phyloP scores from a whole-genome alignment of 306 rosid species.

The Coriaria nepalensis region DNA sequence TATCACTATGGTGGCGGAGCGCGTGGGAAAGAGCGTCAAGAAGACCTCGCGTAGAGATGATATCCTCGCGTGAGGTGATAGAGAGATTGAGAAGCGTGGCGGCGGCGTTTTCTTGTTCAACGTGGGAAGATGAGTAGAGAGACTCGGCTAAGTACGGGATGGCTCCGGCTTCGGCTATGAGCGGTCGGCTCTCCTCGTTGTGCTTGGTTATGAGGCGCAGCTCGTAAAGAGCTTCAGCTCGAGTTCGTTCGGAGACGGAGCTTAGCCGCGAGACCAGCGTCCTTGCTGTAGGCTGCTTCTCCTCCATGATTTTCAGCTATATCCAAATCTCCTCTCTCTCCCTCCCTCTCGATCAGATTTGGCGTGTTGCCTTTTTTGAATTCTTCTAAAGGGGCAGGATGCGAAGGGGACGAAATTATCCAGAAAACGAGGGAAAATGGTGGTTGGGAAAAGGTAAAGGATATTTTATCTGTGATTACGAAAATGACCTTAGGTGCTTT shows the following conservation, averaged over 20 bases:
- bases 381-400: too few relatives aligned
- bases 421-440: too few relatives aligned
- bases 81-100: conserved; percentile 81
- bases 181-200: conserved; percentile 54
- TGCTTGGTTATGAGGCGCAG: conserved; percentile 55
- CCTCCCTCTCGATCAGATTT: too few relatives aligned
- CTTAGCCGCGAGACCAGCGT: conserved; percentile 48
- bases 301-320: conserved; percentile 32
- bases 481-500: too few relatives aligned
- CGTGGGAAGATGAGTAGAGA: conserved; percentile 49
- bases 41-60: conserved; percentile 71
- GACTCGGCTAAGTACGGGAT: conserved; percentile 61
- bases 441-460: too few relatives aligned
- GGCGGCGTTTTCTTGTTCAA: conserved; percentile 73
- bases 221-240: conserved; percentile 48
- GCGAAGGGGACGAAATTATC: too few relatives aligned
- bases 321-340: too few relatives aligned
- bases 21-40: conserved; percentile 74
- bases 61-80: conserved; percentile 38
- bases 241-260: conserved; percentile 65
- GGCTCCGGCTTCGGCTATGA: conserved; percentile 62
- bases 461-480: too few relatives aligned
- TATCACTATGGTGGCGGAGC: conserved; percentile 37
- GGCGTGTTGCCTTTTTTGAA: too few relatives aligned
- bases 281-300: conserved; percentile 30